phyloP scores from a whole-genome alignment of 148 eudicot genomes.

The Rhododendron mucronatum region DNA sequence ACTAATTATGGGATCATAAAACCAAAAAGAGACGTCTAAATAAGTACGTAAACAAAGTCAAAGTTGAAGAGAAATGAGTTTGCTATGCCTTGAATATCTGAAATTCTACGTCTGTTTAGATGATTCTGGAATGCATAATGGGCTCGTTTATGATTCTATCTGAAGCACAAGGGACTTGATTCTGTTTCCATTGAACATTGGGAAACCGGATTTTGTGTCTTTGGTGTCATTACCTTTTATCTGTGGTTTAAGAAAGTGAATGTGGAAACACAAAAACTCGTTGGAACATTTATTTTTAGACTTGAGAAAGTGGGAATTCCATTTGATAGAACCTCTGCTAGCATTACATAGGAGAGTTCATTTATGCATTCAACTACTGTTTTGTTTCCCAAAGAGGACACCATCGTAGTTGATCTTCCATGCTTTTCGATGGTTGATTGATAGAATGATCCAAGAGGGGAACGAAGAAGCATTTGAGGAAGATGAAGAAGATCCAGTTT shows the following conservation, averaged over 20 bases:
- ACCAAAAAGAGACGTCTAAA: background rate
- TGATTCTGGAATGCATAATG: background rate
- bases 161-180: background rate
- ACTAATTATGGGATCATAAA: background rate
- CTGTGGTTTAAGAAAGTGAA: background rate
- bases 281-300: background rate
- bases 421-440: conserved; percentile 8
- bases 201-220: background rate
- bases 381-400: background rate
- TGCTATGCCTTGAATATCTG: background rate
- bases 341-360: background rate
- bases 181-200: background rate
- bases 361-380: background rate
- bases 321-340: background rate
- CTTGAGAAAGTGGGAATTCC: conserved; percentile 6
- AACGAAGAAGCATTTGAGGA: conserved; percentile 31
- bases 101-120: background rate
- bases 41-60: background rate
- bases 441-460: conserved; percentile 19
- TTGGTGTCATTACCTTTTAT: background rate
- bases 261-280: background rate
- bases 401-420: too few species aligned
- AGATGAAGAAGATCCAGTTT: conserved; percentile 60
- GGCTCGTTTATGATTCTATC: background rate
- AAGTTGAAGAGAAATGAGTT: conserved; percentile 3